Base-by-base conservation (phyloP, 805 yeast species). In the Candida verbasci region DNA sequence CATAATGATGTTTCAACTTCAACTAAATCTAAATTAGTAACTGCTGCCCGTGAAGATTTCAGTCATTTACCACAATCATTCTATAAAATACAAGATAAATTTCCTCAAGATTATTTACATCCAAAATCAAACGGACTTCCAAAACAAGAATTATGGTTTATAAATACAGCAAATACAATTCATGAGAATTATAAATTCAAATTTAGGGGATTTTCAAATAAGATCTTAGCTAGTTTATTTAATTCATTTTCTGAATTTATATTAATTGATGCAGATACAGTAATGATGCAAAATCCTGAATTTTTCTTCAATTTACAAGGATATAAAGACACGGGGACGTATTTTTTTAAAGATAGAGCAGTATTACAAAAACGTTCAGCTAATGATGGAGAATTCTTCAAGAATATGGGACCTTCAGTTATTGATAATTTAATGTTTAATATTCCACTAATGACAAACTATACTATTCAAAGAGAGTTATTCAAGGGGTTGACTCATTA, bases 151-250 rank as follows among this genome's bases (percentile, higher is more conserved):
- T 34, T 63, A 17, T 61, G 68, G 68, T 61, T 59, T 45, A 66
- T 63, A 9, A 61, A 62, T 40, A 52, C 49, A 7, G 42, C 46
- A 17, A 53, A 50, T 37, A 54, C 49, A 7, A 50, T 59, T 20
- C 49, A 48, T 23, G 44, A 44, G 6, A 44, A 50, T 24, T 56
- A 49, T 29, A 42, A 44, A 20, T 40, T 32, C n/a, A 53, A 50
- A 32, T 58, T 59, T 30, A 39, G 36, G 9, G 43, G 42, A 12
- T 57, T 52, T 39, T 48, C 54, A 17, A 55, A 57, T 36, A 80
- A 80, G 50, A 65, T 80, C 51, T 47, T 78, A 21, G 82, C 85
- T 1, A 61, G 72, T 17, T 43, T 76, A 26, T 80, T 80, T 55
- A 78, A 71, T 40, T 68, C 80, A 1, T 76, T 72, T 48, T 76